phyloP scores from a whole-genome alignment of 495 filamentous ascomycete genomes.

The Tuber brumale region DNA sequence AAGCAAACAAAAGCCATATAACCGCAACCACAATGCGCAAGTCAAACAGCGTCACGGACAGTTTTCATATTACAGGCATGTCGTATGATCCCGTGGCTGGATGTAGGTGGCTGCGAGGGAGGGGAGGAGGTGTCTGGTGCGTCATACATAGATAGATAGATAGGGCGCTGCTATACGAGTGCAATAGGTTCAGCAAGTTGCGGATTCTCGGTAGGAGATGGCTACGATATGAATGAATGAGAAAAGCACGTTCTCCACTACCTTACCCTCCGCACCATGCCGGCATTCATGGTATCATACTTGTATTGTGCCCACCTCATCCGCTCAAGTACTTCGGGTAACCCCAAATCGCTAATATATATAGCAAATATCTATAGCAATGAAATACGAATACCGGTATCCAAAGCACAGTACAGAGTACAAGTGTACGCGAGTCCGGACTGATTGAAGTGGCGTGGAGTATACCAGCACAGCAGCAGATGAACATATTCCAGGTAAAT shows the following conservation, averaged over 20 bases:
- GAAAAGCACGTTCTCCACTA: not conserved
- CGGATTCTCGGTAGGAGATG: no score
- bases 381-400: no score
- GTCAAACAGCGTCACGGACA: not conserved
- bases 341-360: not conserved
- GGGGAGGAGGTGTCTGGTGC: not conserved
- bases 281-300: not conserved
- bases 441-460: not conserved
- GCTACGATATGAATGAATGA: not conserved
- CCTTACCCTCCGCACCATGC: not conserved
- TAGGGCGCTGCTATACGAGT: no score
- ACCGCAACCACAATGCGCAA: not conserved
- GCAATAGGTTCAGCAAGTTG: not conserved
- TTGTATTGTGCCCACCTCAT: not conserved
- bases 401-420: no score
- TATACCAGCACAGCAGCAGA: not conserved
- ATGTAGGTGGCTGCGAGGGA: no score
- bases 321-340: not conserved
- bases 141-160: not conserved
- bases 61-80: not conserved
- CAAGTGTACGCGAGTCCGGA: not conserved
- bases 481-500: not conserved
- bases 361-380: no score
- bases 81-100: not conserved
- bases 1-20: not conserved